Conservation (phyloP, 768 basidiomycete genomes). For the Hydnomerulius pinastri region DNA sequence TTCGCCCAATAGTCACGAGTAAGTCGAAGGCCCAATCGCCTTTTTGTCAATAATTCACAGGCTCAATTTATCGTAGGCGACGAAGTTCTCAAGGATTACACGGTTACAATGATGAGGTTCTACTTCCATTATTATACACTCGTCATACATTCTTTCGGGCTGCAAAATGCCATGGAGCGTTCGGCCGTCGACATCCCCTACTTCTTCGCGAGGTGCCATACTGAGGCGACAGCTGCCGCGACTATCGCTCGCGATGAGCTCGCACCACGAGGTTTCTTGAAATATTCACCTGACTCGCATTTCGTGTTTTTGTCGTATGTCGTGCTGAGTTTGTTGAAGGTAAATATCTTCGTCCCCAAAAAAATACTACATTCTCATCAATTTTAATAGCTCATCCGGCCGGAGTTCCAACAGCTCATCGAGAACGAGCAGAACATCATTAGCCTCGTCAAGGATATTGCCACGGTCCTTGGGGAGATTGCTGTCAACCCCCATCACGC, state of each 20-base stretch:
- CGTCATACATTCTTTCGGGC: constrained; percentile 92
- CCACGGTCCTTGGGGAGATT: constrained; percentile 73
- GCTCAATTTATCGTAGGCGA: constrained; percentile 21
- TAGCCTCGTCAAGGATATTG: constrained; percentile 75
- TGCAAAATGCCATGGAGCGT: constrained; percentile 92
- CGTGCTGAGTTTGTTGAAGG: constrained; percentile 90
- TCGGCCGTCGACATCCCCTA: constrained; percentile 72
- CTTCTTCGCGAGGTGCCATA: constrained; percentile 81
- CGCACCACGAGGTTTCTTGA: constrained; percentile 73
- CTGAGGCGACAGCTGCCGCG: constrained; percentile 69
- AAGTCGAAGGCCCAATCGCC: constrained; percentile 1
- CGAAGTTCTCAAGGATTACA: constrained; percentile 28
- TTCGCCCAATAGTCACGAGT: constrained; percentile 20
- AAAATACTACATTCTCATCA: constrained; percentile 11
- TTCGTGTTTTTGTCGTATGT: constrained; percentile 94
- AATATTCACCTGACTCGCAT: constrained; percentile 86
- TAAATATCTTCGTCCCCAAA: constrained; percentile 31
- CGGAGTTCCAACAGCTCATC: constrained; percentile 77
- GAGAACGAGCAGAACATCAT: constrained; percentile 74
- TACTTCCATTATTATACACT: constrained; percentile 86
- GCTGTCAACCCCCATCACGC: constrained; percentile 84
- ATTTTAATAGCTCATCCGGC: constrained; percentile 68
- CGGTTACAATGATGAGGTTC: constrained; percentile 50
- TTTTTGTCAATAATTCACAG: background rate
- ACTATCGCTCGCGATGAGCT: constrained; percentile 76